Evolutionary conservation across 192 early-diverging fungal genomes (phyloP).

Genomic region (Coemansia sp.): DNA sequence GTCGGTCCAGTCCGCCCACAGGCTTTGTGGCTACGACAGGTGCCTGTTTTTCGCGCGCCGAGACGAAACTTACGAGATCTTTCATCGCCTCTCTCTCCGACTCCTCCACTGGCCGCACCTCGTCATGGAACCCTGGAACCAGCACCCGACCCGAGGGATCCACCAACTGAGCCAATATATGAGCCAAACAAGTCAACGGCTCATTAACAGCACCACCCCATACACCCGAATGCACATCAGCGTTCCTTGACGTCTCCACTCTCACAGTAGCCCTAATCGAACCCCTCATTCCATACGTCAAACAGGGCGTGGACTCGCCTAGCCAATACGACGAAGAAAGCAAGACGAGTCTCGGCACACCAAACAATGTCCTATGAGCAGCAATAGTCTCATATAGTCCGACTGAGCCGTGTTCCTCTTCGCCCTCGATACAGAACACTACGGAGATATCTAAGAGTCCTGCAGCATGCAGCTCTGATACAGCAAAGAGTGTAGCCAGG

Average conservation of each 20-base stretch:
- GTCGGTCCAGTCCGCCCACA: conserved; percentile 47
- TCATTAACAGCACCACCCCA: conserved; percentile 76
- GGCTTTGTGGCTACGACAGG: neutral
- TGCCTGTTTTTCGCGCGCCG: neutral
- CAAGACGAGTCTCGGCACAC: conserved; percentile 37
- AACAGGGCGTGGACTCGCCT: conserved; percentile 73
- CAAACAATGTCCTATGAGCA: conserved; percentile 33
- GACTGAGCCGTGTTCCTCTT: conserved; percentile 76
- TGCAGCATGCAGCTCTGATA: conserved; percentile 66
- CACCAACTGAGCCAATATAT: conserved; percentile 61
- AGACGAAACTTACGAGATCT: conserved; percentile 34
- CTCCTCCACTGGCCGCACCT: conserved; percentile 58
- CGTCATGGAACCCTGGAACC: conserved; percentile 72
- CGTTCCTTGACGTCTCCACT: conserved; percentile 48
- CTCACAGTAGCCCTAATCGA: conserved; percentile 67
- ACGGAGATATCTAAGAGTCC: conserved; percentile 64
- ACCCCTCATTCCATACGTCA: conserved; percentile 80
- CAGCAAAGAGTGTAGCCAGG: conserved; percentile 72
- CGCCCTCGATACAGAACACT: conserved; percentile 78
- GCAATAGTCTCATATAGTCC: conserved; percentile 68
- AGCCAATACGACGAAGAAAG: conserved; percentile 80
- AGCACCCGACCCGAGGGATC: conserved; percentile 61
- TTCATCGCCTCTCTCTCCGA: conserved; percentile 63
- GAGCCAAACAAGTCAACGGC: conserved; percentile 70
- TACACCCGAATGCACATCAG: conserved; percentile 78